Conservation (phyloP, 495 filamentous ascomycete genomes). For the Aspergillus hancockii region DNA sequence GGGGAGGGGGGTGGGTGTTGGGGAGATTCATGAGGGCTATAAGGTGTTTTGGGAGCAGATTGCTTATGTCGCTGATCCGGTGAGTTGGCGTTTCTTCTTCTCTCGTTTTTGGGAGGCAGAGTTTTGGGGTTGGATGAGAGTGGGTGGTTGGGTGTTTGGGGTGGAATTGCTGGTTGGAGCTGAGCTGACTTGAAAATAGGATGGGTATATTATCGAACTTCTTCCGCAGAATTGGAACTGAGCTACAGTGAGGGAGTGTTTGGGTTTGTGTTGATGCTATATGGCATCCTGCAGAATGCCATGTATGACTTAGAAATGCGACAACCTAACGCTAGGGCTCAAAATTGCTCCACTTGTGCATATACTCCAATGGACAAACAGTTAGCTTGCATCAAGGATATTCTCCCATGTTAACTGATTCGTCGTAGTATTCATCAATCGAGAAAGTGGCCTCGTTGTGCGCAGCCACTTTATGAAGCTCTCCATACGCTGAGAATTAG, state of each 20-base stretch:
- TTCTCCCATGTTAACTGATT: no score
- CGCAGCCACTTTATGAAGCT: background rate
- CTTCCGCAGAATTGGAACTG: slow-evolving; percentile 10
- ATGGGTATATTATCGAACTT: slow-evolving; percentile 32
- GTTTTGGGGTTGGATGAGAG: background rate
- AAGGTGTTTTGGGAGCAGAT: slow-evolving; percentile 39
- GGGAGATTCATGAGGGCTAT: slow-evolving; percentile 38
- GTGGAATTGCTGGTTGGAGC: no score
- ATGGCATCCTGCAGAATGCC: no score
- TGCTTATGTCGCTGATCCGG: slow-evolving; percentile 44
- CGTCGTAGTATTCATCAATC: background rate
- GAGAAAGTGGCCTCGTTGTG: background rate
- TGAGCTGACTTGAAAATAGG: slow-evolving; percentile 12
- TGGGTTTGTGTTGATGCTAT: background rate
- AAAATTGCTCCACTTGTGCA: no score
- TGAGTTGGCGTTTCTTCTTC: slow-evolving; percentile 21
- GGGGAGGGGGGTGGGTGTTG: slow-evolving; percentile 32
- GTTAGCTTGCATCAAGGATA: no score
- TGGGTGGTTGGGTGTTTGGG: background rate
- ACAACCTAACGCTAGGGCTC: no score
- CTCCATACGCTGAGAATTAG: background rate
- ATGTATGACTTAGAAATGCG: no score
- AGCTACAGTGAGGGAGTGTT: background rate
- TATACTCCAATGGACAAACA: no score
- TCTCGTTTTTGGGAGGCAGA: background rate